Evolutionary conservation across 2,329 filamentous ascomycete species (phyloP).

Genomic region (Fusarium newnesense): DNA sequence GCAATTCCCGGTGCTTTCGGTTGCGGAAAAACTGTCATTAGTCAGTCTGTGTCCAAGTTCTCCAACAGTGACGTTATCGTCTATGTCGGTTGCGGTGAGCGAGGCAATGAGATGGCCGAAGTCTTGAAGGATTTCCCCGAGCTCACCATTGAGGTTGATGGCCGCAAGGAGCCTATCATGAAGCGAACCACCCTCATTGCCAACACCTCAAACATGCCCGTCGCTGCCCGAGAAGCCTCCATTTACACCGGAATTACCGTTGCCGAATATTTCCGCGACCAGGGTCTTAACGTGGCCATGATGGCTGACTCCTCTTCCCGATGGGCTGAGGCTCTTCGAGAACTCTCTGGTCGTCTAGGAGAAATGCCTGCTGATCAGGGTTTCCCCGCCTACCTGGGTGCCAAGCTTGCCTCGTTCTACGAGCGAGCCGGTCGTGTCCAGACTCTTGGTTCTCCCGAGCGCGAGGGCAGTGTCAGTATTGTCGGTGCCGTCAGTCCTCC

Average conservation of each 20-base stretch:
- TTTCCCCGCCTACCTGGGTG: conserved; percentile 96
- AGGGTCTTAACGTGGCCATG: conserved; percentile 98
- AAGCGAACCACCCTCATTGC: conserved; percentile 98
- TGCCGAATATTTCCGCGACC: conserved; percentile 96
- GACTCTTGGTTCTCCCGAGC: conserved; percentile 87
- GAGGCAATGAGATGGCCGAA: conserved; percentile 99
- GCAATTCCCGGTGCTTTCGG: conserved; percentile 99
- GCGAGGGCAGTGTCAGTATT: conserved; percentile 93
- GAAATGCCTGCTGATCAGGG: conserved; percentile 99
- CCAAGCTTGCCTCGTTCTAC: conserved; percentile 99
- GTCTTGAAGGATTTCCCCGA: conserved; percentile 99
- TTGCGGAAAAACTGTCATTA: conserved; percentile 99
- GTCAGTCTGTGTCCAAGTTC: conserved; percentile 98
- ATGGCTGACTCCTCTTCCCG: conserved; percentile 99
- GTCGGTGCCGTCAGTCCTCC: conserved; percentile 97
- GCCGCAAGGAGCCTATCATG: conserved; percentile 98
- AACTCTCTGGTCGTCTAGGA: conserved; percentile 97
- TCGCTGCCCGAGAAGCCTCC: conserved; percentile 96
- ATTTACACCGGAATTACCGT: conserved; percentile 98
- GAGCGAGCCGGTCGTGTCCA: conserved; percentile 92
- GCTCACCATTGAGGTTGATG: conserved; percentile 93
- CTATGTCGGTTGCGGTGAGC: conserved; percentile 91
- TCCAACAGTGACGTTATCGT: conserved; percentile 99
- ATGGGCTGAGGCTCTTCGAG: conserved; percentile 98
- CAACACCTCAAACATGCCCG: conserved; percentile 99